Conservation (phyloP, 2,329 filamentous ascomycete species). For the Fusarium mundagurra region DNA sequence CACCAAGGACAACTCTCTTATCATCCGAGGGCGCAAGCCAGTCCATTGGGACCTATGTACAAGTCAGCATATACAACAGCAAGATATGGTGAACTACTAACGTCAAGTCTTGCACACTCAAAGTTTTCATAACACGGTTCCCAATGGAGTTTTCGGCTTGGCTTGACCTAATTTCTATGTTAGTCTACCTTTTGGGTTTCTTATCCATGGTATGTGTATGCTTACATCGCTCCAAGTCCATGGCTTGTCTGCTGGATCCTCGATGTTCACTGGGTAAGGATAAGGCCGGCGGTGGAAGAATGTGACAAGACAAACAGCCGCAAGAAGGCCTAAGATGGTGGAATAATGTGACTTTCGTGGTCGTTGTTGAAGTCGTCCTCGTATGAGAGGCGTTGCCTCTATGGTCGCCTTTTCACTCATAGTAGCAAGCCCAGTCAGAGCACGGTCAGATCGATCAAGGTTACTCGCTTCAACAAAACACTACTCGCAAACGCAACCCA, state of each 20-base stretch:
- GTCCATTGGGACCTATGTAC: slow-evolving; percentile 48
- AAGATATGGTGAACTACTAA: slow-evolving; percentile 16
- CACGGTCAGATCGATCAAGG: background rate
- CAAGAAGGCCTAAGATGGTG: slow-evolving; percentile 31
- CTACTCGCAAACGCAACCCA: background rate
- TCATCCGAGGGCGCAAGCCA: slow-evolving; percentile 45
- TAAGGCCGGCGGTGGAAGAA: slow-evolving; percentile 37
- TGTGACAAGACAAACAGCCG: slow-evolving; percentile 22
- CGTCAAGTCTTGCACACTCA: slow-evolving; percentile 49
- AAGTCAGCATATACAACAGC: background rate
- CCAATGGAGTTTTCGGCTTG: slow-evolving; percentile 45
- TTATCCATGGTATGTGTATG: background rate
- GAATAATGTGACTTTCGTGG: slow-evolving; percentile 6
- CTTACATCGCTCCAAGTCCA: slow-evolving; percentile 44
- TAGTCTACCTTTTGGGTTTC: background rate
- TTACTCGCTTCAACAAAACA: background rate
- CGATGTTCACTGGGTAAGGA: background rate
- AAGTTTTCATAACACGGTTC: slow-evolving; percentile 46
- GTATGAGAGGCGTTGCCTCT: slow-evolving; percentile 28
- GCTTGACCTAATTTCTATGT: slow-evolving; percentile 47
- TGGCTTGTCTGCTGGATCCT: slow-evolving; percentile 5
- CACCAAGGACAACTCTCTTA: slow-evolving; percentile 45
- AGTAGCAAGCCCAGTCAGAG: background rate
- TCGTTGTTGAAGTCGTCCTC: slow-evolving; percentile 3
- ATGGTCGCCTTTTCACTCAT: slow-evolving; percentile 32